Base-by-base conservation (phyloP, 139 green algal genomes). In the Microglena sp. region DNA sequence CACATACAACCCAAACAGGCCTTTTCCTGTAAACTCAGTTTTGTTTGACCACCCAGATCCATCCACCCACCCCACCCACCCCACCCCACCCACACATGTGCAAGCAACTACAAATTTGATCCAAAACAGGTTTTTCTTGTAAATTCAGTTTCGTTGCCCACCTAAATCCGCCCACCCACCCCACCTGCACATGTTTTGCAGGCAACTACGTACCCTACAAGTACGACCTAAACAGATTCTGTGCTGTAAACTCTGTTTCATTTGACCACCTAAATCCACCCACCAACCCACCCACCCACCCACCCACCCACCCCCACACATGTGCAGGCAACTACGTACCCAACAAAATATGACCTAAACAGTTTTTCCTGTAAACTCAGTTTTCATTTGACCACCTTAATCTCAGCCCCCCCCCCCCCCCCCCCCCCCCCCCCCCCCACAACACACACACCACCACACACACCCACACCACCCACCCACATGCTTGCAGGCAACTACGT, bases 261-360 rank as follows among this genome's bases (percentile, higher is more conserved):
- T 83, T 78, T 54, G 77, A 83, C 69, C 75, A 77, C 60, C 78
- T 87, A 2, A 91, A 97, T 71, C 91, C 91, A 24, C 92, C 82
- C 63, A 95, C n/a, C n/a, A n/a, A n/a, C n/a, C n/a, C n/a, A n/a
- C n/a, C n/a, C n/a, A n/a, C n/a, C n/a, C n/a, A n/a, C n/a, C 96
- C 64, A 60, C 53, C 15, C 40, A 50, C 40, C 11, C 40, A 50
- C 40, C 11, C 40, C 11, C 40, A 50, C 40, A 50, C 40, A 50
- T 60, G 21, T 26, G 27, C 21, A 60, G 7, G 53, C n/a, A 28
- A 28, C 6, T 64, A 59, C 45, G 33, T 66, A 6, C 85, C 84
- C 33, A 92, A 81, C 79, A 95, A 95, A 74, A n/a, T 79, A 79
- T 40, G 58, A 79, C 62, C 60, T 86, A 8, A 71, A 70, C 18